A percentile compares a stretch with the other conserved stretches of the same genome.
Evolutionary conservation across 1,139 yeast species (phyloP).

Genomic region (Geotrichum fermentans): DNA sequence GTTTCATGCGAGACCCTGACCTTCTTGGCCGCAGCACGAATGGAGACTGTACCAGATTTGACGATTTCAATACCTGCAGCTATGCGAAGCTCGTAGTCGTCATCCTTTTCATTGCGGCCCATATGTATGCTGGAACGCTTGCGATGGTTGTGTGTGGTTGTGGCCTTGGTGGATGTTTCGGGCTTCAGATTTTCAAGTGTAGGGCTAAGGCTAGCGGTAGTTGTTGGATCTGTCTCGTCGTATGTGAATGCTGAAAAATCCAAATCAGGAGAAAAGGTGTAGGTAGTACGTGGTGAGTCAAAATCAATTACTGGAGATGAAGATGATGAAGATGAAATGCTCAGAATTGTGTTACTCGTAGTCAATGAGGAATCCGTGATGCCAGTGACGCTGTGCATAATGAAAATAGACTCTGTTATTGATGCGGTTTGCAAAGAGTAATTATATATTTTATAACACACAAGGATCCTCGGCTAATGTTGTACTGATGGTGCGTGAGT

Average conservation of each 20-base stretch:
- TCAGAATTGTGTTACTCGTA: not conserved
- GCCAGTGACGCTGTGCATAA: not conserved
- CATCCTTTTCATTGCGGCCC: not conserved
- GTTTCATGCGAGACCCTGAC: conserved; percentile 18
- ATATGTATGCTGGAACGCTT: too few relatives aligned
- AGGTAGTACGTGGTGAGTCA: not conserved
- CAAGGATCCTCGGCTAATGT: too few relatives aligned
- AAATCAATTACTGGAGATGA: not conserved
- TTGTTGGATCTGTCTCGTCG: too few relatives aligned
- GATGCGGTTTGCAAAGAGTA: too few relatives aligned
- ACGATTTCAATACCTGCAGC: conserved; percentile 12
- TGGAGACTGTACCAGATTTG: conserved; percentile 6
- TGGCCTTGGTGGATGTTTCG: too few relatives aligned
- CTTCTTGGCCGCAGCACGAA: conserved; percentile 18
- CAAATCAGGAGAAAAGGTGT: not conserved
- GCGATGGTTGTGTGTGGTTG: too few relatives aligned
- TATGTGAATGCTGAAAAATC: not conserved
- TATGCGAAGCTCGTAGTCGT: conserved; percentile 11
- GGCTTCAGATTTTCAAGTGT: too few relatives aligned
- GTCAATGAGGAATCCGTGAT: not conserved
- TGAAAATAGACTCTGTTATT: not conserved
- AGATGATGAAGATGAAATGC: not conserved
- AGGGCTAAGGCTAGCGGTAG: too few relatives aligned
- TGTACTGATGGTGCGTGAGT: too few relatives aligned
- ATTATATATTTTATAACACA: too few relatives aligned